phyloP scores from a whole-genome alignment of 169 alveolate species.

The Plasmodium vivax region DNA sequence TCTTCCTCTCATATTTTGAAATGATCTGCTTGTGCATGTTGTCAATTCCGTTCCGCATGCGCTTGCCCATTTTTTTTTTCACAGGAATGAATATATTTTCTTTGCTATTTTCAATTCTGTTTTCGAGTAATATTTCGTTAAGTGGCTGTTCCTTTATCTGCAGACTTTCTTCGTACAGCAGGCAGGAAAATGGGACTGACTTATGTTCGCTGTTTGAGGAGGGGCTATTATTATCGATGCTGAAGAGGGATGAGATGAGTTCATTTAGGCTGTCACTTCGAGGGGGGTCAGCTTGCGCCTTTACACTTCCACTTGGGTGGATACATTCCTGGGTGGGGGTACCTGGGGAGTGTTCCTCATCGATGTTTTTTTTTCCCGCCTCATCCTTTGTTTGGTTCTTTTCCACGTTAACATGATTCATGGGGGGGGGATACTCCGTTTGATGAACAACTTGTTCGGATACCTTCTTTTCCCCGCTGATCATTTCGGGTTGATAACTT shows the following conservation, averaged over 20 bases:
- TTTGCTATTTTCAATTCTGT: conserved; percentile 57
- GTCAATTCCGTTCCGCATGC: background rate
- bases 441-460: background rate
- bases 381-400: background rate
- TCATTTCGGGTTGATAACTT: background rate
- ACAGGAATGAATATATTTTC: conserved; percentile 18
- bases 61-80: conserved; percentile 16
- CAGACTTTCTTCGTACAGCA: conserved; percentile 15
- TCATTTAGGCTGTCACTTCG: conserved; percentile 1
- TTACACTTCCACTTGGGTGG: background rate
- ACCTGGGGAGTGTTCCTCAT: background rate
- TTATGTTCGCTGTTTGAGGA: background rate
- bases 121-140: conserved; percentile 46
- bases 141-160: conserved; percentile 55
- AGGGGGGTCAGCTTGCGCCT: background rate
- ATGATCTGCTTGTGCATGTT: conserved; percentile 26
- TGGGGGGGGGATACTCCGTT: background rate
- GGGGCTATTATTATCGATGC: background rate
- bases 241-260: conserved; percentile 22
- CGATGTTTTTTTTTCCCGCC: background rate
- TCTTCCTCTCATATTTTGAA: conserved; percentile 64
- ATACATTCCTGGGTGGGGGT: background rate
- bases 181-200: conserved; percentile 12
- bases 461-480: background rate
- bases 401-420: background rate